Percentiles rank a stretch among this genome's conserved stretches.
These are phyloP conservation scores for Podospora bellae-mahoneyi DNA, from an alignment of 495 filamentous ascomycete species.

Conservation along the genomic window DNA sequence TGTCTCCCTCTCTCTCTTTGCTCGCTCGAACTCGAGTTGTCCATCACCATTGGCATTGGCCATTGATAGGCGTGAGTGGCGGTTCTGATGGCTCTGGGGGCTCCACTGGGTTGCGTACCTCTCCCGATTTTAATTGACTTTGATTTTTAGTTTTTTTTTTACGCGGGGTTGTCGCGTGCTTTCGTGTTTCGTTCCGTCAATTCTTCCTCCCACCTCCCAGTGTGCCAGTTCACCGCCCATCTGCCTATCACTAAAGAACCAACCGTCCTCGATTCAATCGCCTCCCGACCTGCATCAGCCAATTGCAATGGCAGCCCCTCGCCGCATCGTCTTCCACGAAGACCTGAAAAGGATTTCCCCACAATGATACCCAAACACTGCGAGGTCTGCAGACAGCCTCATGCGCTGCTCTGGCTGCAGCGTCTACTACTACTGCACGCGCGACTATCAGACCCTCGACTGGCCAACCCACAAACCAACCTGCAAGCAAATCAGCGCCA, in stretches of 20 bases:
- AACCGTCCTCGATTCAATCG: not conserved
- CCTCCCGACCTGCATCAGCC: not conserved
- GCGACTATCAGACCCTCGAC: conserved; percentile 41
- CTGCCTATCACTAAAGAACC: too few species aligned
- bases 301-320: not conserved
- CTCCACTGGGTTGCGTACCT: too few species aligned
- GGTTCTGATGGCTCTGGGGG: too few species aligned
- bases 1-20: not conserved
- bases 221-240: not conserved
- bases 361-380: conserved; percentile 23
- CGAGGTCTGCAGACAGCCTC: conserved; percentile 18
- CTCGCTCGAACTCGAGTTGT: not conserved
- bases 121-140: too few species aligned
- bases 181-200: not conserved
- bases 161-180: not conserved
- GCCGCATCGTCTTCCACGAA: not conserved
- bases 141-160: too few species aligned
- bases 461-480: conserved; percentile 36
- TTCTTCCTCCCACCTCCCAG: not conserved
- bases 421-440: conserved; percentile 42
- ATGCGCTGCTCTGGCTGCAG: conserved; percentile 40
- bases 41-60: too few species aligned
- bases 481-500: conserved; percentile 42
- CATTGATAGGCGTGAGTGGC: too few species aligned
- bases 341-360: conserved; percentile 16